Percentiles rank a stretch among this genome's conserved stretches.
phyloP scores from a whole-genome alignment of 805 yeast genomes.

The Metschnikowia vanudenii region DNA sequence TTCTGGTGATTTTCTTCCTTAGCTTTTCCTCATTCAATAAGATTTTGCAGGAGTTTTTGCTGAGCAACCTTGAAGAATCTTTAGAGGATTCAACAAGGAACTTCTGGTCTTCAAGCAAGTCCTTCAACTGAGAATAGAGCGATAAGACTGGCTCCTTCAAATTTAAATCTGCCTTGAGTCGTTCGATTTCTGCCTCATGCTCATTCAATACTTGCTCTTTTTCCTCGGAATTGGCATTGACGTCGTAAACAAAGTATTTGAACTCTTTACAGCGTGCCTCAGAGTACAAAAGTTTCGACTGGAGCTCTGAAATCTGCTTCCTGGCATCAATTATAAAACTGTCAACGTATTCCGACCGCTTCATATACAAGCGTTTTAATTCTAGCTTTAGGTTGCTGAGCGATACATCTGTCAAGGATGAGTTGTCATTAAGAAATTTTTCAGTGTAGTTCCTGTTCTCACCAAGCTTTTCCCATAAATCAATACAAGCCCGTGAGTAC shows the following conservation, averaged over 20 bases:
- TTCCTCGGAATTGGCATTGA: constrained; percentile 38
- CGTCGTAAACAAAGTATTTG: constrained; percentile 35
- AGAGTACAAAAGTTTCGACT: constrained; percentile 62
- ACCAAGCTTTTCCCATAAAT: constrained; percentile 57
- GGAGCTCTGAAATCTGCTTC: constrained; percentile 53
- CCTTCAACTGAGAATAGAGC: constrained; percentile 54
- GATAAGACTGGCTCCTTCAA: constrained; percentile 54
- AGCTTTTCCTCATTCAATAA: constrained; percentile 76
- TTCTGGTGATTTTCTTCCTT: constrained; percentile 63
- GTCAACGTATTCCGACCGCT: constrained; percentile 64
- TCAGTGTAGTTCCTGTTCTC: constrained; percentile 43
- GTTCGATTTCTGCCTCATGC: constrained; percentile 62
- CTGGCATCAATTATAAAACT: constrained; percentile 66
- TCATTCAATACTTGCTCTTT: constrained; percentile 60
- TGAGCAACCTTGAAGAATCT: constrained; percentile 75
- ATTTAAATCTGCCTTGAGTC: constrained; percentile 49
- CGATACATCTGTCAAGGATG: constrained; percentile 45
- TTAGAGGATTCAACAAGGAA: constrained; percentile 67
- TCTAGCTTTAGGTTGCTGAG: constrained; percentile 55
- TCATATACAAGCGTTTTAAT: constrained; percentile 52
- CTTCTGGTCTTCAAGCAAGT: constrained; percentile 56
- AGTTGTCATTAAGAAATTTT: constrained; percentile 45
- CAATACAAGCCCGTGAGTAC: constrained; percentile 40
- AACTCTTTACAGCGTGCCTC: constrained; percentile 50
- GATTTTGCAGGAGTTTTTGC: constrained; percentile 75